These are phyloP conservation scores for Elongisporangium anandrum DNA, from an alignment of 352 stramenopile genomes.

Conservation along the genomic window DNA sequence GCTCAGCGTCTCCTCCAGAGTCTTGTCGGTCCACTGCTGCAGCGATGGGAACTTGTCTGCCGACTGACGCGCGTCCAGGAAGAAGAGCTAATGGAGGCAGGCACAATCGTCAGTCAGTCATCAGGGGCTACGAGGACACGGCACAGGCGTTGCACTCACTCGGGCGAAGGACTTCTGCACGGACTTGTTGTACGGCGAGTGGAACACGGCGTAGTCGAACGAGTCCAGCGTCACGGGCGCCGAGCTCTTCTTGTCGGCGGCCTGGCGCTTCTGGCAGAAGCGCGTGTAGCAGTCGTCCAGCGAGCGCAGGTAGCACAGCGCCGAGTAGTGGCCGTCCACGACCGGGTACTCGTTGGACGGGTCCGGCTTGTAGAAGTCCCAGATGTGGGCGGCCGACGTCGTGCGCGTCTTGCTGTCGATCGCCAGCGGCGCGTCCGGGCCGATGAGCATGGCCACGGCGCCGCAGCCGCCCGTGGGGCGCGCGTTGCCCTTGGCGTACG, in stretches of 20 bases:
- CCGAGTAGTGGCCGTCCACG: slow-evolving; percentile 93
- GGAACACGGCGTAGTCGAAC: slow-evolving; percentile 94
- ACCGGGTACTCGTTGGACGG: slow-evolving; percentile 91
- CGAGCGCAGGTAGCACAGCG: slow-evolving; percentile 94
- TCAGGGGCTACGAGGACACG: neutral
- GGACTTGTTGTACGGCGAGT: slow-evolving; percentile 99
- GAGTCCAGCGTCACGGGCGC: slow-evolving; percentile 32
- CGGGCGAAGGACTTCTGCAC: slow-evolving; percentile 95
- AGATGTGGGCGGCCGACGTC: slow-evolving; percentile 92
- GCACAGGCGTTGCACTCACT: slow-evolving; percentile 58
- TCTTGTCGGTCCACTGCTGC: slow-evolving; percentile 63
- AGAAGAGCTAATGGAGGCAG: slow-evolving; percentile 28
- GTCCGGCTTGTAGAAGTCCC: slow-evolving; percentile 99
- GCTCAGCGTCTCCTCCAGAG: slow-evolving; percentile 90
- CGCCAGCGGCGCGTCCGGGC: slow-evolving; percentile 92
- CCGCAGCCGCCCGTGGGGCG: slow-evolving; percentile 91
- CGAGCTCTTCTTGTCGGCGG: slow-evolving; percentile 4
- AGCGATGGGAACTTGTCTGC: slow-evolving; percentile 33
- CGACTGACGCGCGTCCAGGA: slow-evolving; percentile 46
- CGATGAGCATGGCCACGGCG: slow-evolving; percentile 95
- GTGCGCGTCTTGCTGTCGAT: slow-evolving; percentile 86
- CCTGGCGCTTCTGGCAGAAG: slow-evolving; percentile 84
- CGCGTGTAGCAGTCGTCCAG: slow-evolving; percentile 94
- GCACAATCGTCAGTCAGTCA: neutral
- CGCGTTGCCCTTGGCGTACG: slow-evolving; percentile 92